Evolutionary conservation across 2,329 filamentous ascomycete species (phyloP).

Genomic region (Mycocentrospora acerina): DNA sequence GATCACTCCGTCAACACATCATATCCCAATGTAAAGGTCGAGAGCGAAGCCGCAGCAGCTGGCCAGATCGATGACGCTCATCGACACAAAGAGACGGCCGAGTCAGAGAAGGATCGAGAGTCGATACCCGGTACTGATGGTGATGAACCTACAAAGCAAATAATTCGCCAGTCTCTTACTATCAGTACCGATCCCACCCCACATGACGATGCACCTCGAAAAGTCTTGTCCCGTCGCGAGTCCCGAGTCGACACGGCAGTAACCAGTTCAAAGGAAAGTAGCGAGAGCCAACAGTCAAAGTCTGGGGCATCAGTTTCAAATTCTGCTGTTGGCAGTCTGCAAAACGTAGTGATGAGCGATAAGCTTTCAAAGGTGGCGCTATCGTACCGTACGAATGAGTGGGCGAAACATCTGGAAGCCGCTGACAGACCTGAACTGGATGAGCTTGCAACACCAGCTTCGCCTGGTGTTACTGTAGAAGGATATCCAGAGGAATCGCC

Average conservation of each 20-base stretch:
- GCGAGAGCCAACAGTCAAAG: slow-evolving; percentile 31
- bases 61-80: too few relatives aligned
- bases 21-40: too few relatives aligned
- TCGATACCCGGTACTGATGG: not conserved
- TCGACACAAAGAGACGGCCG: not conserved
- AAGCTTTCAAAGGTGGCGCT: slow-evolving; percentile 74
- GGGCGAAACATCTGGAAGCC: slow-evolving; percentile 83
- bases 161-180: slow-evolving; percentile 23
- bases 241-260: slow-evolving; percentile 23
- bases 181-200: slow-evolving; percentile 37
- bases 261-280: slow-evolving; percentile 18
- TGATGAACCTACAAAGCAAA: slow-evolving; percentile 1
- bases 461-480: slow-evolving; percentile 45
- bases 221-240: slow-evolving; percentile 11
- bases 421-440: slow-evolving; percentile 73
- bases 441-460: slow-evolving; percentile 54
- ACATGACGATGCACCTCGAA: slow-evolving; percentile 3
- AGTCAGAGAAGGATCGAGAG: not conserved
- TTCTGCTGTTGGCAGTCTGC: slow-evolving; percentile 47
- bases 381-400: slow-evolving; percentile 90
- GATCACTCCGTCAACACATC: not conserved
- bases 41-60: not conserved
- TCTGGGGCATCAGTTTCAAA: slow-evolving; percentile 44
- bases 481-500: slow-evolving; percentile 52
- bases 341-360: slow-evolving; percentile 62